Conservation (phyloP, 352 stramenopile species). For the Peronospora farinosa region DNA sequence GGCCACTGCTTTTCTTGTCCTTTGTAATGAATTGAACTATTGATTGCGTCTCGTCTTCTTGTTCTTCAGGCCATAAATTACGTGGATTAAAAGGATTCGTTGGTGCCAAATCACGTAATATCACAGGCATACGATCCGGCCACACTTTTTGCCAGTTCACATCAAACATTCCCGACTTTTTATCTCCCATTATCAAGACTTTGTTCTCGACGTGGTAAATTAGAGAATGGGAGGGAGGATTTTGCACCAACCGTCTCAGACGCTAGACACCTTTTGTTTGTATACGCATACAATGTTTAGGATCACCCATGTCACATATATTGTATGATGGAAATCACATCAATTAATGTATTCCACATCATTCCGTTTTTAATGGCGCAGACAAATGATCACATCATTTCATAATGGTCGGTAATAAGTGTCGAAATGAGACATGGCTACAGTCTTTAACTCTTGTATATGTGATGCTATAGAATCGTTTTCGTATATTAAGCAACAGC, state of each 20-base stretch:
- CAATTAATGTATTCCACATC: too few species aligned
- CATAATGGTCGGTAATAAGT: too few species aligned
- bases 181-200: slow-evolving; percentile 34
- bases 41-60: slow-evolving; percentile 39
- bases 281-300: too few species aligned
- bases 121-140: slow-evolving; percentile 84
- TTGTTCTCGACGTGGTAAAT: not conserved
- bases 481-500: slow-evolving; percentile 21
- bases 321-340: too few species aligned
- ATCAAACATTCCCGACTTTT: slow-evolving; percentile 78
- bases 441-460: not conserved
- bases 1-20: slow-evolving; percentile 15
- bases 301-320: too few species aligned
- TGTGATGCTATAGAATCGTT: slow-evolving; percentile 26
- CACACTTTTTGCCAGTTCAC: slow-evolving; percentile 88
- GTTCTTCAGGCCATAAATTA: slow-evolving; percentile 79
- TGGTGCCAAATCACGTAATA: slow-evolving; percentile 74
- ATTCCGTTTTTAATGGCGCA: too few species aligned
- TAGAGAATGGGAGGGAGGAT: not conserved
- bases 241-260: slow-evolving; percentile 19
- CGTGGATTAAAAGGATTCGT: slow-evolving; percentile 84
- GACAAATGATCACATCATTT: too few species aligned
- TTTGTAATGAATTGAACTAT: not conserved
- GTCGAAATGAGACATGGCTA: too few species aligned
- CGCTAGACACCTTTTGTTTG: too few species aligned